A percentile compares a stretch with the other conserved stretches of the same genome.
Evolutionary conservation across 2,329 filamentous ascomycete genomes (phyloP).

Genomic region (Ophiostoma australiae): DNA sequence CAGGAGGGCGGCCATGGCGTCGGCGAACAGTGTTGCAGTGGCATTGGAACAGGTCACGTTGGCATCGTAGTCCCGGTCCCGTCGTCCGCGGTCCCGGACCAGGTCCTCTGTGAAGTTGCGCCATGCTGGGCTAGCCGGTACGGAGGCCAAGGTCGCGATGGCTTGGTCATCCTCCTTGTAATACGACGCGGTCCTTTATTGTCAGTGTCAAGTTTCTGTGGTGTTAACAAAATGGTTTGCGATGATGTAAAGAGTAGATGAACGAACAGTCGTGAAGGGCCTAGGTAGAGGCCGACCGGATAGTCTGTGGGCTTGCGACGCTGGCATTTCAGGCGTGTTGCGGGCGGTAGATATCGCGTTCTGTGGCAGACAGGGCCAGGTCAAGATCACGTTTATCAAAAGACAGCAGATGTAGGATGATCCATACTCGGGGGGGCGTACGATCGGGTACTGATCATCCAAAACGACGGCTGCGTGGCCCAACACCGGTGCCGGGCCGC

Average conservation of each 20-base stretch:
- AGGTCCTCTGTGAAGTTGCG: neutral
- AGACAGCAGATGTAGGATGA: neutral
- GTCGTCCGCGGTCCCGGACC: constrained; percentile 5
- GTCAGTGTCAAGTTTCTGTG: constrained; percentile 11
- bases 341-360: constrained; percentile 8
- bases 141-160: constrained; percentile 12
- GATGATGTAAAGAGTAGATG: neutral
- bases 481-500: constrained; percentile 13
- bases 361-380: constrained; percentile 13
- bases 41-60: neutral
- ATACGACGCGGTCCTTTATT: constrained; percentile 16
- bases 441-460: neutral
- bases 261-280: constrained; percentile 17
- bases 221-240: neutral
- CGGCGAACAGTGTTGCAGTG: neutral
- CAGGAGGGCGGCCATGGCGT: constrained; percentile 16
- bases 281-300: constrained; percentile 17
- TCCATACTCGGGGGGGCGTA: neutral
- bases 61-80: constrained; percentile 2
- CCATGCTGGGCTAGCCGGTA: constrained; percentile 17
- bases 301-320: constrained; percentile 14
- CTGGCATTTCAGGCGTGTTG: constrained; percentile 4
- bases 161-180: constrained; percentile 17
- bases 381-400: constrained; percentile 5
- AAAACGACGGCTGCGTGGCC: neutral